phyloP scores from a whole-genome alignment of 2,329 filamentous ascomycete species.

The Aspergillus sp. region DNA sequence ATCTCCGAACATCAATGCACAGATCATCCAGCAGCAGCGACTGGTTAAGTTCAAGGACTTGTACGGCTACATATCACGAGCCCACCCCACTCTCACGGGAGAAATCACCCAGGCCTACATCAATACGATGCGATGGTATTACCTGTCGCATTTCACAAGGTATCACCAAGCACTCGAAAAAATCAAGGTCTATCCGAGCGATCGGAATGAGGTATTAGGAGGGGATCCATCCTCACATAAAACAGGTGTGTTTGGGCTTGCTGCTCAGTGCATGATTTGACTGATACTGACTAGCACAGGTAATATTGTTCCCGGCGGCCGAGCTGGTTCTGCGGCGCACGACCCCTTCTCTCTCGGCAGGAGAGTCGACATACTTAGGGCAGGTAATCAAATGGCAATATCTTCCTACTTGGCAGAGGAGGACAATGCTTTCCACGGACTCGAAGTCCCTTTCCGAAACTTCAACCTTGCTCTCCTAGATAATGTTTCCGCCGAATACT shows the following conservation, averaged over 20 bases:
- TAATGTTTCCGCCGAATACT: slow-evolving; percentile 92
- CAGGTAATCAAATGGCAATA: slow-evolving; percentile 71
- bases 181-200: slow-evolving; percentile 77
- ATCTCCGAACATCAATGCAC: slow-evolving; percentile 94
- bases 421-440: slow-evolving; percentile 78
- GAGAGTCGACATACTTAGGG: slow-evolving; percentile 77
- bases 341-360: slow-evolving; percentile 89
- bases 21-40: slow-evolving; percentile 92
- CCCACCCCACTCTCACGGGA: slow-evolving; percentile 79
- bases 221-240: slow-evolving; percentile 72
- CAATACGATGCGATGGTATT: slow-evolving; percentile 99
- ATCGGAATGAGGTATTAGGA: slow-evolving; percentile 80
- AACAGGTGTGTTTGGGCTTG: slow-evolving; percentile 39
- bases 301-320: slow-evolving; percentile 42
- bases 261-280: not conserved
- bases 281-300: slow-evolving; percentile 24
- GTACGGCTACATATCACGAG: slow-evolving; percentile 78
- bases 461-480: slow-evolving; percentile 94
- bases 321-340: slow-evolving; percentile 53
- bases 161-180: slow-evolving; percentile 84
- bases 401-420: slow-evolving; percentile 91
- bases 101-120: slow-evolving; percentile 93
- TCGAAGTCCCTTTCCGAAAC: slow-evolving; percentile 88
- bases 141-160: slow-evolving; percentile 83
- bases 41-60: slow-evolving; percentile 87